Evolutionary conservation across 345 rosid genomes (phyloP), one percentile per base, ranked within the genome.

Genomic region (Psidium guajava): DNA sequence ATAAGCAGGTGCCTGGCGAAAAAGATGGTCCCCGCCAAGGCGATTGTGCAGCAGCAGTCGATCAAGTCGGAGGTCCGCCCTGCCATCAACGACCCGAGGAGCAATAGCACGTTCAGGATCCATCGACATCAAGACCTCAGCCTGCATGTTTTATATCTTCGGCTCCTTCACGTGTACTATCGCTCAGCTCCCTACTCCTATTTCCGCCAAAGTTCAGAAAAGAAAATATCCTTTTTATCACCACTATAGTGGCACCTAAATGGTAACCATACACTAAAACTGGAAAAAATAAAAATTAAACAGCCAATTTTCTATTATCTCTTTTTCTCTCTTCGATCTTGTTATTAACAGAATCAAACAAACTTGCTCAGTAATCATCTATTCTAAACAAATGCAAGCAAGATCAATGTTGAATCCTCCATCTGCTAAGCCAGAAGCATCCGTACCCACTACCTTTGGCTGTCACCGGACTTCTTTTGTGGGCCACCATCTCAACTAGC

Each of bases 1-100:
- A 98, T 96, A 93, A 96, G 95, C 47, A 42, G 47, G 47, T 6
- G 8, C 47, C 47, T 6, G 6, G 7, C 7, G 40, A 6, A 96
- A 92, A 97, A 95, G 53, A 96, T 40, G 94, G 54, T 2, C 54
- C 7, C 6, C 7, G 6, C 36, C 20, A 59, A 59, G 15, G 27
- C 18, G 28, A n/a, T 27, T 8, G 13, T 27, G 3, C 7, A 6
- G 7, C 0, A 3, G 36, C 3, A 3, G 36, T 36, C 18, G 6
- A 28, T 59, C 73, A 15, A 59, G 18, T 59, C 5, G 7, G 10
- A 6, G 21, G 2, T 27, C 20, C 2, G 8, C 40, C 74, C 22
- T 2, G 1, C 42, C 10, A 15, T 28, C 3, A 18, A 18, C 8
- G 21, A 28, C 42, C 40, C 11, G 4, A 28, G 36, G 2, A 28